Base-by-base conservation (phyloP, 306 rosid genomes). In the Lupinus albus region DNA sequence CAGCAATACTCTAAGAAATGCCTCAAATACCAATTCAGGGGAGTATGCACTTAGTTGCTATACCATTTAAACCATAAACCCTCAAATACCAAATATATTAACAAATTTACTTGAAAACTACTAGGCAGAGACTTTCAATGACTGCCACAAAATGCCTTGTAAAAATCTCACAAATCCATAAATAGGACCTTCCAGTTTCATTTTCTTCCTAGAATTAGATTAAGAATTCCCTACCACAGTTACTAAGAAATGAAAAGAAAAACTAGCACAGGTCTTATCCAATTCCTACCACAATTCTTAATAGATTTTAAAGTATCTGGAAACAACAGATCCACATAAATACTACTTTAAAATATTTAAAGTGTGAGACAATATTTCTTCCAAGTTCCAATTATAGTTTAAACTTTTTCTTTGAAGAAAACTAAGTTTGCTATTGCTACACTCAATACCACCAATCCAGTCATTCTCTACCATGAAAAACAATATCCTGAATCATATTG, bases 351-450 rank as follows among this genome's bases (percentile, higher is more conserved):
- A 55, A 65, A 57, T n/a, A 39, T 2, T 8, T 17, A 14, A 71
- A 65, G 28, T n/a, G 13, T 11, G 5, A 9, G 50, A 18, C 45
- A 70, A 30, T 30, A 66, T 32, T 21, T 35, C 50, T 25, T 25
- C 30, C 30, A 25, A 25, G 30, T 64, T 47, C 28, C n/a, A 7
- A 11, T 36, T 36, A 47, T 41, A 21, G 17, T 76, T 69, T 20
- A 69, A 46, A 8, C 32, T 25, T 44, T 64, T 39, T 58, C 53
- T 44, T 65, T 36, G 32, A 70, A 16, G 32, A 36, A 61, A 44
- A 68, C 13, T 68, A 17, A 20, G 67, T 46, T 14, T 55, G 73
- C 78, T 46, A 53, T 62, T 56, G 28, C 46, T 73, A 52, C 48
- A 45, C 45, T 42, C 11, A 18, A n/a, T 54, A 10, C 14, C 55